phyloP scores from a whole-genome alignment of 2,329 filamentous ascomycete species.

The Ophiostoma quercus region DNA sequence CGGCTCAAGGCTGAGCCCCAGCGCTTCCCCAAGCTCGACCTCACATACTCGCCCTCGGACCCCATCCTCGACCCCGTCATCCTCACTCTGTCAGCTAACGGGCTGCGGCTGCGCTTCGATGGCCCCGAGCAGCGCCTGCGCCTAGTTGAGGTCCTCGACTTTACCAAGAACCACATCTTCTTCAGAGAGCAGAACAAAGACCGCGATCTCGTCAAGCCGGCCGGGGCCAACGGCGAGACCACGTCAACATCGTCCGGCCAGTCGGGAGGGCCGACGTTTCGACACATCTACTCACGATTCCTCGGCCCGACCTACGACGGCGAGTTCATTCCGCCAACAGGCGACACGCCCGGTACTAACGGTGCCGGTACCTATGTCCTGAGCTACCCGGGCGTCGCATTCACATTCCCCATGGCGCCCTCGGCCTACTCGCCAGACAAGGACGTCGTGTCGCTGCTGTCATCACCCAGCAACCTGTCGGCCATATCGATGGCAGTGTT shows the following conservation, averaged over 20 bases:
- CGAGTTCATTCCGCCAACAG: conserved; percentile 69
- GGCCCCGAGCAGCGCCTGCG: conserved; percentile 87
- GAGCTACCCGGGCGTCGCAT: conserved; percentile 90
- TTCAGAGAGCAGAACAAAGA: conserved; percentile 65
- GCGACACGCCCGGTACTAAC: conserved; percentile 42
- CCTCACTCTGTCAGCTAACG: conserved; percentile 74
- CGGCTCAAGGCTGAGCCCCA: conserved; percentile 83
- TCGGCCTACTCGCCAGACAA: conserved; percentile 68
- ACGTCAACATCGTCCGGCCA: background rate
- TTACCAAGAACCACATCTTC: conserved; percentile 74
- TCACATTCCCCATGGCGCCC: conserved; percentile 75
- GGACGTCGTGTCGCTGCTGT: conserved; percentile 82
- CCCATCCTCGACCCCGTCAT: conserved; percentile 72
- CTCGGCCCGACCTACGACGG: conserved; percentile 91
- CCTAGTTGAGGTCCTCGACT: conserved; percentile 85
- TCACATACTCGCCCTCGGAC: conserved; percentile 69
- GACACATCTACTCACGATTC: conserved; percentile 87
- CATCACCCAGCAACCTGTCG: conserved; percentile 67
- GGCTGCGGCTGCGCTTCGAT: conserved; percentile 85
- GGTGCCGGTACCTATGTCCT: conserved; percentile 74
- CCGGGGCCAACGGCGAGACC: conserved; percentile 29
- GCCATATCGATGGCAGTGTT: conserved; percentile 89
- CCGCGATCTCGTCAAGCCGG: conserved; percentile 68
- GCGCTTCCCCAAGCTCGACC: conserved; percentile 74
- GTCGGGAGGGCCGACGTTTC: conserved; percentile 65